phyloP scores from a whole-genome alignment of 441 rosid species.

The Croton setiger region DNA sequence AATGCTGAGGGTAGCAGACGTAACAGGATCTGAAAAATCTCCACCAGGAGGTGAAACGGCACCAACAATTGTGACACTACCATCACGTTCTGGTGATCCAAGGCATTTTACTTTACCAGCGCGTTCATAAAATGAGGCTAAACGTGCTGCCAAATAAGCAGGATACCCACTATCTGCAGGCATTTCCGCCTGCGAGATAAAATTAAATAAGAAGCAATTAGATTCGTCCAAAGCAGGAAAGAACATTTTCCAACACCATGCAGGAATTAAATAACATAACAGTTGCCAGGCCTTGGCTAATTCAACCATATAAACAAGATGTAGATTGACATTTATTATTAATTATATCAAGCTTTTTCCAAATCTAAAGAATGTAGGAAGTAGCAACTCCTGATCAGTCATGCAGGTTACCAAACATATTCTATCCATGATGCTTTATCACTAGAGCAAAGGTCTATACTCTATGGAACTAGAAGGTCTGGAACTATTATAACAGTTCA shows the following conservation, averaged over 20 bases:
- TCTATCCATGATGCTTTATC: no score
- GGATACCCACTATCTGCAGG: constrained; percentile 99
- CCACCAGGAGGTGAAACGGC: constrained; percentile 99
- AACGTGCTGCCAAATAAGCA: constrained; percentile 96
- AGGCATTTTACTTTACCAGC: constrained; percentile 99
- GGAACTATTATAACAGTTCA: neutral
- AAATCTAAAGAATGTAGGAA: neutral
- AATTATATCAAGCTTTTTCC: neutral
- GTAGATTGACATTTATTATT: neutral
- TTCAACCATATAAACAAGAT: neutral
- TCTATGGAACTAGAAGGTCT: neutral
- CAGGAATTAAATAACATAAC: neutral
- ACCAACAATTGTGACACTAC: constrained; percentile 99
- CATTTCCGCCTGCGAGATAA: constrained; percentile 88
- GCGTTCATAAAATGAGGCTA: constrained; percentile 98
- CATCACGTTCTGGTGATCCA: constrained; percentile 96
- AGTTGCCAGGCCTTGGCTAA: neutral
- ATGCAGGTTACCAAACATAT: neutral
- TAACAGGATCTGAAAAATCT: constrained; percentile 98
- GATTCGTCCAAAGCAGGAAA: neutral
- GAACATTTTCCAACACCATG: neutral
- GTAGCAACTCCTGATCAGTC: neutral
- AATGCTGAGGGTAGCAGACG: constrained; percentile 98
- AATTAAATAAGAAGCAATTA: constrained; percentile 18
- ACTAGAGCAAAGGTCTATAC: no score